These are phyloP conservation scores for Populus alba DNA, from an alignment of 345 rosid genomes.

Conservation along the genomic window DNA sequence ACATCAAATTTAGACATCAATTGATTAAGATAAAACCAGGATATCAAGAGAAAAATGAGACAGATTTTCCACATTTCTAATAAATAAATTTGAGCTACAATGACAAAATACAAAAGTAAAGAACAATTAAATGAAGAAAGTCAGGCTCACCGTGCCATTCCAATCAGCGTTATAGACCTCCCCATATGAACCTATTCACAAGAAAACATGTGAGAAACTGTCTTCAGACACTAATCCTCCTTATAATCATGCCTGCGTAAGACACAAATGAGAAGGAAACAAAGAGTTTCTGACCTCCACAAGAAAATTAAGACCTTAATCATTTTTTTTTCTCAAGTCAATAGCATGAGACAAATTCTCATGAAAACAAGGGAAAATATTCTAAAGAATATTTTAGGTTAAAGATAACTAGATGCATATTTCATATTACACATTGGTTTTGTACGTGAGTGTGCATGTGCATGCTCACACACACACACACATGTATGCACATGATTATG, in stretches of 20 bases:
- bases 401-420: not conserved
- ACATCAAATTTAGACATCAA: not conserved
- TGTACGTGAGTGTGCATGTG: not conserved
- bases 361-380: not conserved
- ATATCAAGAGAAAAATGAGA: not conserved
- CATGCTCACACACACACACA: not conserved
- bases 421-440: not conserved
- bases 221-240: not conserved
- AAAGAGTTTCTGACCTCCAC: not conserved
- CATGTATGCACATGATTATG: not conserved
- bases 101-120: not conserved
- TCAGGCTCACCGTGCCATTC: constrained; percentile 88
- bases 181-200: constrained; percentile 80
- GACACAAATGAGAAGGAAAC: not conserved
- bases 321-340: not conserved
- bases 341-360: not conserved
- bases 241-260: not conserved
- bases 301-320: not conserved
- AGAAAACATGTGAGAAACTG: not conserved
- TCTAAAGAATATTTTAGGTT: not conserved
- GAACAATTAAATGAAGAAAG: constrained; percentile 5
- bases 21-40: not conserved
- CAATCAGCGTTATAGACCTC: constrained; percentile 98
- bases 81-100: not conserved
- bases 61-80: not conserved